Evolutionary conservation across 257 asterid species (phyloP).

Genomic region (Solanum sparsipilum): DNA sequence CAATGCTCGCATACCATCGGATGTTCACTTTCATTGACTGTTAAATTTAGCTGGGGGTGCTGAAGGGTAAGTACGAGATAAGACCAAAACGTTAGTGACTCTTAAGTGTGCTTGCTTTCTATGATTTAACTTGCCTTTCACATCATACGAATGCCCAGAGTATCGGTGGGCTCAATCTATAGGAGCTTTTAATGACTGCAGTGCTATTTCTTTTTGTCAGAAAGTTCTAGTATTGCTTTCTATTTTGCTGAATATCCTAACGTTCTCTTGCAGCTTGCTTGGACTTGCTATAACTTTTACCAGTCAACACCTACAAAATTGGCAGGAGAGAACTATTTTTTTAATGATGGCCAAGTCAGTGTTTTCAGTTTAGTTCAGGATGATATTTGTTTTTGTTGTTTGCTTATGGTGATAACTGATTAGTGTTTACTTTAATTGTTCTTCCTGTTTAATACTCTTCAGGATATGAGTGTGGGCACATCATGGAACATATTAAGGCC

Average conservation of each 20-base stretch:
- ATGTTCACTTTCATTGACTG: neutral
- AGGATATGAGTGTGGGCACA: constrained; percentile 99
- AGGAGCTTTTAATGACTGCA: neutral
- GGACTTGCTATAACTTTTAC: constrained; percentile 99
- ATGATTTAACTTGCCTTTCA: neutral
- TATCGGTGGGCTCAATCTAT: neutral
- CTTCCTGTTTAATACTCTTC: constrained; percentile 6
- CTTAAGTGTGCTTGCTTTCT: neutral
- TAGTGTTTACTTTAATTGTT: neutral
- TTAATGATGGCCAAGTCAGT: constrained; percentile 65
- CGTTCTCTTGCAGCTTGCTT: constrained; percentile 65
- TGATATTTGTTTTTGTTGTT: neutral
- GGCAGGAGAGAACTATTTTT: constrained; percentile 98
- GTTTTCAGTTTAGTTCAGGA: neutral
- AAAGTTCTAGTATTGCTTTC: neutral
- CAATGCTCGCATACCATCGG: neutral
- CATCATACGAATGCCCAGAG: neutral
- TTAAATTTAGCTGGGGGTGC: neutral
- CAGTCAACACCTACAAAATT: constrained; percentile 94
- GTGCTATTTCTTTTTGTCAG: neutral
- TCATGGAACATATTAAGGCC: constrained; percentile 99
- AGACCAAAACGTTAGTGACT: neutral
- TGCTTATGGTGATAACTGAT: neutral
- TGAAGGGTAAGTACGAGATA: neutral
- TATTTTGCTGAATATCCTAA: constrained; percentile 2